These are phyloP conservation scores for Melanogaster broomeanus DNA, from an alignment of 768 basidiomycete genomes.

Conservation along the genomic window DNA sequence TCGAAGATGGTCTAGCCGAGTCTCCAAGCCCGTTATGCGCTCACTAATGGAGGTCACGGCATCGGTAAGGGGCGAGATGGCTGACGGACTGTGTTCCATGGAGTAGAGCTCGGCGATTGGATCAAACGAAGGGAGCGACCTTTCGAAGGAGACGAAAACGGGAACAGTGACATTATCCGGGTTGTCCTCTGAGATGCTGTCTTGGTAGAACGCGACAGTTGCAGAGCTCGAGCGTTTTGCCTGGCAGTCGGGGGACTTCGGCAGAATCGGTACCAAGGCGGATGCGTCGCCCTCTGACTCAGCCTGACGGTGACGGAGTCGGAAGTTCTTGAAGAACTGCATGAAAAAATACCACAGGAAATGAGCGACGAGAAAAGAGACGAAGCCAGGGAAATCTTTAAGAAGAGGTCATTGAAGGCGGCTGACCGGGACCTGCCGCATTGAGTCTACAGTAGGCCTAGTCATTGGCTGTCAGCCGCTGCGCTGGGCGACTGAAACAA, in stretches of 20 bases:
- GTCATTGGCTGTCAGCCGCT: not conserved
- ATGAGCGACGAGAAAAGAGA: not conserved
- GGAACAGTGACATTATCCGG: conserved; percentile 10
- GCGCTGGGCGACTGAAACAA: not conserved
- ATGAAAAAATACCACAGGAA: conserved; percentile 23
- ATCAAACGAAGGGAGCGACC: conserved; percentile 26
- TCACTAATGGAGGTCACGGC: not conserved
- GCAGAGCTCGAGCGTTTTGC: not conserved
- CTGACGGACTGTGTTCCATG: not conserved
- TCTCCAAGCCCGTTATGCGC: conserved; percentile 13
- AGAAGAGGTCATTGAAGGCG: not conserved
- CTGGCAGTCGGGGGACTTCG: not conserved
- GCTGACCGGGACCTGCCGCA: not conserved
- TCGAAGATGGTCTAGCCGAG: conserved; percentile 11
- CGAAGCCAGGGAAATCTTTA: not conserved
- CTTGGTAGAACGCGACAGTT: not conserved
- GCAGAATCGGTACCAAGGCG: conserved; percentile 16
- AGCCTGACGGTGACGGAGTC: conserved; percentile 47
- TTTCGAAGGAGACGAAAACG: conserved; percentile 23
- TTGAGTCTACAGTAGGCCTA: not conserved
- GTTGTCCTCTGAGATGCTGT: not conserved
- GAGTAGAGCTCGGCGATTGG: conserved; percentile 22
- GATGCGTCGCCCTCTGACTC: conserved; percentile 46
- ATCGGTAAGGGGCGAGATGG: not conserved
- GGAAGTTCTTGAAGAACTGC: conserved; percentile 48